Evolutionary conservation across 2,329 filamentous ascomycete genomes (phyloP).

Genomic region (Chaetomiaceae sp.): DNA sequence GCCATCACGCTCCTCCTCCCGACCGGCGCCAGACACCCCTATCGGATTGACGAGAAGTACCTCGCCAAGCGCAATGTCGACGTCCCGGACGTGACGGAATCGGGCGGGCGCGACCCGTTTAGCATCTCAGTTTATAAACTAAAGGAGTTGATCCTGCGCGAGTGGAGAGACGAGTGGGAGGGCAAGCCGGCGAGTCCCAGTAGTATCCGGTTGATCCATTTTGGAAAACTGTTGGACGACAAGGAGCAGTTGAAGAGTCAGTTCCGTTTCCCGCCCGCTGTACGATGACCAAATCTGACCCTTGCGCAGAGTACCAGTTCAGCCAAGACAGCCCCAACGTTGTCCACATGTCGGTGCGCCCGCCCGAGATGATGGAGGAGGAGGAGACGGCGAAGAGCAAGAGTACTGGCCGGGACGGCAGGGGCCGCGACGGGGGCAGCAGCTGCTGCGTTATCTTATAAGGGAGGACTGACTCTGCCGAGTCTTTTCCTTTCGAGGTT

Average conservation of each 20-base stretch:
- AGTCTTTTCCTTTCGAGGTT: neutral
- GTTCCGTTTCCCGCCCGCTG: constrained; percentile 27
- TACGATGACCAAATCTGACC: neutral
- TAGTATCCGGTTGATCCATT: constrained; percentile 85
- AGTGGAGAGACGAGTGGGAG: constrained; percentile 94
- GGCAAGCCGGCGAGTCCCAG: constrained; percentile 78
- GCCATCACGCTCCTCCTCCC: constrained; percentile 80
- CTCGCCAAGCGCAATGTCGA: constrained; percentile 74
- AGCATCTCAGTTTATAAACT: constrained; percentile 90
- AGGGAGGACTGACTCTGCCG: neutral
- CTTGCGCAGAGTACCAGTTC: constrained; percentile 67
- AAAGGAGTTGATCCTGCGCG: constrained; percentile 87
- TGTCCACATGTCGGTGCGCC: constrained; percentile 91
- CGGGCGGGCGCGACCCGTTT: constrained; percentile 68
- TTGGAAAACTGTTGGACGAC: constrained; percentile 86
- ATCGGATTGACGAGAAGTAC: constrained; percentile 85
- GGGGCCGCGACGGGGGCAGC: constrained; percentile 38
- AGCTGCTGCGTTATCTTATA: constrained; percentile 47
- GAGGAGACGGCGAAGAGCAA: constrained; percentile 68
- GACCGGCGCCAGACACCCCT: constrained; percentile 78
- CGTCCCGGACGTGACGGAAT: constrained; percentile 60
- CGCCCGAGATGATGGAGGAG: constrained; percentile 78
- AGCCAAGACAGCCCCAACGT: constrained; percentile 72
- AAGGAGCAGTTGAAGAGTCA: constrained; percentile 80
- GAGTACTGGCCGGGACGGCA: constrained; percentile 40